These are phyloP conservation scores for Fusarium algeriense DNA, from an alignment of 2,329 filamentous ascomycete genomes.

Conservation along the genomic window DNA sequence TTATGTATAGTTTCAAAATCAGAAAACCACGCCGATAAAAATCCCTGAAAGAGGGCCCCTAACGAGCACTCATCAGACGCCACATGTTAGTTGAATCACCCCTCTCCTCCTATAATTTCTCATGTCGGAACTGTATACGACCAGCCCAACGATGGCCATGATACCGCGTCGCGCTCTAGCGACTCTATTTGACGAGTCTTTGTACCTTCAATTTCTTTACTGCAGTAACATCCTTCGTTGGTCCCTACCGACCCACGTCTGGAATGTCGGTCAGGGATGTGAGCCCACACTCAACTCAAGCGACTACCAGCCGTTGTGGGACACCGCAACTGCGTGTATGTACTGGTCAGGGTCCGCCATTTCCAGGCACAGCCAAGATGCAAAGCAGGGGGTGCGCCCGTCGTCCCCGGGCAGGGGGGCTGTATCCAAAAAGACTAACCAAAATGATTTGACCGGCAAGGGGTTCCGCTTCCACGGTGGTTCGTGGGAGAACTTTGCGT, in stretches of 20 bases:
- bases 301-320: constrained; percentile 39
- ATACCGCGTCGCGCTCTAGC: constrained; percentile 42
- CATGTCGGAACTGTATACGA: constrained; percentile 30
- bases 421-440: constrained; percentile 35
- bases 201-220: constrained; percentile 49
- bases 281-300: constrained; percentile 37
- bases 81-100: constrained; percentile 22
- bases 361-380: constrained; percentile 45
- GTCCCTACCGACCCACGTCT: constrained; percentile 39
- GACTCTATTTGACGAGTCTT: constrained; percentile 46
- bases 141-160: constrained; percentile 42
- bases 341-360: constrained; percentile 38
- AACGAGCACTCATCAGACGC: constrained; percentile 21
- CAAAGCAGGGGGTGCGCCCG: constrained; percentile 41
- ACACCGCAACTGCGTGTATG: constrained; percentile 36
- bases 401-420: constrained; percentile 45
- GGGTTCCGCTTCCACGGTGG: constrained; percentile 50
- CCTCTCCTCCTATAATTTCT: constrained; percentile 35
- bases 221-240: constrained; percentile 50
- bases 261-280: constrained; percentile 52
- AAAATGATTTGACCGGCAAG: constrained; percentile 46
- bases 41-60: constrained; percentile 4
- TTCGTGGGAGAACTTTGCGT: constrained; percentile 37
- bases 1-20: neutral
- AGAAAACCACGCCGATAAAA: constrained; percentile 30